Percentiles rank a stretch among this genome's conserved stretches.
Conservation (phyloP, 148 eudicot species). For the Vaccinium macrocarpon region DNA sequence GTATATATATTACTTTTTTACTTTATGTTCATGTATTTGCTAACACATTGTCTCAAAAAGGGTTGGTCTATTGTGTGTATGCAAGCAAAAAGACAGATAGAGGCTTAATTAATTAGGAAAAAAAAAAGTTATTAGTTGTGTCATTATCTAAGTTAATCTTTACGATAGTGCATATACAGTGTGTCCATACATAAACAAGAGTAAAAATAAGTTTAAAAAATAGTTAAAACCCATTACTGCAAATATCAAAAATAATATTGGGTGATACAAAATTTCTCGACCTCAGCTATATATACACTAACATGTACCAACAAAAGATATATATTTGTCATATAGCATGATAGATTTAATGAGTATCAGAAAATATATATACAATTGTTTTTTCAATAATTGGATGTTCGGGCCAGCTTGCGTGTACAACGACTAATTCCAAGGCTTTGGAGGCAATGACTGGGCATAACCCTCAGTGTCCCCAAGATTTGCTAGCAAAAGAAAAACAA, state of each 20-base stretch:
- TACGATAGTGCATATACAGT: neutral
- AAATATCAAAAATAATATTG: neutral
- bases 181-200: neutral
- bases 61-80: no score
- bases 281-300: neutral
- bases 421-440: no score
- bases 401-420: no score
- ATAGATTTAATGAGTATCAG: neutral
- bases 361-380: neutral
- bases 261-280: neutral
- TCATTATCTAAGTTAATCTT: neutral
- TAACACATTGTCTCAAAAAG: neutral
- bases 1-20: no score
- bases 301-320: neutral
- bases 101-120: neutral
- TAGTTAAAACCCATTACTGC: neutral
- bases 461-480: no score
- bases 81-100: neutral
- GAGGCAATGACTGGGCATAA: no score
- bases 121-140: neutral
- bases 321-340: neutral
- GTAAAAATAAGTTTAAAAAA: neutral
- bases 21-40: neutral
- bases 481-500: no score
- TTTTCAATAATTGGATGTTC: no score